Evolutionary conservation across 2,329 filamentous ascomycete species (phyloP).

Genomic region (Colletotrichum sidae): DNA sequence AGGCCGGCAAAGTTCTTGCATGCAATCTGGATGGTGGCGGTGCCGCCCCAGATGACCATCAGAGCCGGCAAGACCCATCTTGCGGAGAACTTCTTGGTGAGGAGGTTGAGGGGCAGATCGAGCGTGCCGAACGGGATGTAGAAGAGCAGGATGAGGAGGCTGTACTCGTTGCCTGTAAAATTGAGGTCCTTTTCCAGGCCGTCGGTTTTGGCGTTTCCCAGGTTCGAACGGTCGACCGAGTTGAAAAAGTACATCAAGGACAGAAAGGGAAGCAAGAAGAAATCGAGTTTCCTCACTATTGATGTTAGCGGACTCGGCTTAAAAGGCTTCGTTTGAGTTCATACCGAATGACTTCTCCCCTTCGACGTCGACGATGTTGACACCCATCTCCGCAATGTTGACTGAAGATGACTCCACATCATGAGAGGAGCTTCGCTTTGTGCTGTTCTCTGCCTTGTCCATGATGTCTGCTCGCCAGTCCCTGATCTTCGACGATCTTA

Average conservation of each 20-base stretch:
- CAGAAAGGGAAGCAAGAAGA: slow-evolving; percentile 1
- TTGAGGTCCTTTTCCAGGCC: slow-evolving; percentile 8
- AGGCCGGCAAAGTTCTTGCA: slow-evolving; percentile 59
- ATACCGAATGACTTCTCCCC: slow-evolving; percentile 6
- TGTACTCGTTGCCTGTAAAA: slow-evolving; percentile 16
- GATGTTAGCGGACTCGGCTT: background rate
- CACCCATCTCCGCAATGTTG: background rate
- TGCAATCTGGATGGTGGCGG: slow-evolving; percentile 49
- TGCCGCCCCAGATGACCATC: slow-evolving; percentile 61
- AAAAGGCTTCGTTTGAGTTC: background rate
- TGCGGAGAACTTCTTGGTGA: slow-evolving; percentile 57
- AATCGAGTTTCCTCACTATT: slow-evolving; percentile 1
- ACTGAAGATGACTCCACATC: background rate
- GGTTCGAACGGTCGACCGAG: slow-evolving; percentile 16
- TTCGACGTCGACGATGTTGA: background rate
- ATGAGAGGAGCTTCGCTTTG: background rate
- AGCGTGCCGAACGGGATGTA: slow-evolving; percentile 48
- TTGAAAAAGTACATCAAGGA: slow-evolving; percentile 17
- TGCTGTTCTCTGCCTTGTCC: background rate
- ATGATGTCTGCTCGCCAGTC: background rate
- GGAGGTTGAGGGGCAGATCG: slow-evolving; percentile 60
- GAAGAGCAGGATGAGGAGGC: slow-evolving; percentile 7
- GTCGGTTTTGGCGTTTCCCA: slow-evolving; percentile 14
- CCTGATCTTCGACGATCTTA: no score
- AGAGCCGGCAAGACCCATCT: slow-evolving; percentile 46